phyloP scores from a whole-genome alignment of 257 asterid species.

The Gentiana macrophylla region DNA sequence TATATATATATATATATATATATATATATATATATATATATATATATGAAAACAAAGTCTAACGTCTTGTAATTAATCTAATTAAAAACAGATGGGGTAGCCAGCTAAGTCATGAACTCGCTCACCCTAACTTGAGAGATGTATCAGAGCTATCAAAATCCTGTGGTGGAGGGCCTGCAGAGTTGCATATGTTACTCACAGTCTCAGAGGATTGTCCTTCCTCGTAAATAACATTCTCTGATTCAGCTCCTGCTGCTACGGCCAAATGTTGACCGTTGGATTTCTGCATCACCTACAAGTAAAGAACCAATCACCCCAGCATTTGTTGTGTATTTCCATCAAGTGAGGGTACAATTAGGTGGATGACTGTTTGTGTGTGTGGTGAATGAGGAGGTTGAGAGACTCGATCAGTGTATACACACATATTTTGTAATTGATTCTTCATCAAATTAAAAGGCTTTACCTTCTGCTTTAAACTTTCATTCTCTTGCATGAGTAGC shows the following conservation, averaged over 20 bases:
- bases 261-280: slow-evolving; percentile 18
- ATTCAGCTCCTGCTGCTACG: slow-evolving; percentile 19
- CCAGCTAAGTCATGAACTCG: background rate
- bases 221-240: slow-evolving; percentile 32
- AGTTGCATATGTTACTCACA: slow-evolving; percentile 36
- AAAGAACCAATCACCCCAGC: background rate
- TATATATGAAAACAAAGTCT: background rate
- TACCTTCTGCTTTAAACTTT: slow-evolving; percentile 52
- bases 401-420: background rate
- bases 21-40: too few species aligned
- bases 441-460: background rate
- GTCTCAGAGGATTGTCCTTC: slow-evolving; percentile 82
- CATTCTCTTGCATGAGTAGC: slow-evolving; percentile 63
- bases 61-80: too few species aligned
- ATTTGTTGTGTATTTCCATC: background rate
- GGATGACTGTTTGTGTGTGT: too few species aligned
- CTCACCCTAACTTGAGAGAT: slow-evolving; percentile 75
- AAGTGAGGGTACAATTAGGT: background rate
- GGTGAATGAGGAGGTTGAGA: too few species aligned
- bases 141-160: slow-evolving; percentile 54
- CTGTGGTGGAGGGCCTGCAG: slow-evolving; percentile 49
- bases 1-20: too few species aligned
- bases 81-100: background rate
- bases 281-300: slow-evolving; percentile 36
- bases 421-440: background rate